Evolutionary conservation across 805 yeast species (phyloP).

Genomic region (Alloascoidea hylecoeti): DNA sequence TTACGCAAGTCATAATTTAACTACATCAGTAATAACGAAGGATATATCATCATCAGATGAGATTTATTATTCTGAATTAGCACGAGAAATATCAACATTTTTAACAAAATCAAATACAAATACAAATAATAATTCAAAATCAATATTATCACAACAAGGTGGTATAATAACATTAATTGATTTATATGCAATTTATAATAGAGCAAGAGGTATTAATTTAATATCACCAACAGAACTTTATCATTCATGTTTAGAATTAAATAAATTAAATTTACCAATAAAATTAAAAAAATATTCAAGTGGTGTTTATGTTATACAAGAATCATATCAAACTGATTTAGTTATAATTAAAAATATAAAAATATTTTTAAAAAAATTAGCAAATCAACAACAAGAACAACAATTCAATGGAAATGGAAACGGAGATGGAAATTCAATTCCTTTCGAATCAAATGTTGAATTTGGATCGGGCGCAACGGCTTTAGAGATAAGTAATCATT

Average conservation of each 20-base stretch:
- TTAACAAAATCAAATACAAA: slow-evolving; percentile 14
- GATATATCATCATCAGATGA: slow-evolving; percentile 20
- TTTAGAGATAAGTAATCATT: slow-evolving; percentile 28
- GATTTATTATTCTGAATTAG: slow-evolving; percentile 36
- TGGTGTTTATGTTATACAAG: slow-evolving; percentile 27
- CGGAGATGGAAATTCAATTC: no score
- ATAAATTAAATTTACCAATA: slow-evolving; percentile 42
- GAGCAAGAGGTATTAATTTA: slow-evolving; percentile 50
- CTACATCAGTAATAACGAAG: slow-evolving; percentile 16
- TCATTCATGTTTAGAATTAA: slow-evolving; percentile 45
- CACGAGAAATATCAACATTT: slow-evolving; percentile 72
- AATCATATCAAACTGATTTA: slow-evolving; percentile 19
- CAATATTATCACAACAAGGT: slow-evolving; percentile 31
- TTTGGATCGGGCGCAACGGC: slow-evolving; percentile 11
- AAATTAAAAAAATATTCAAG: slow-evolving; percentile 22
- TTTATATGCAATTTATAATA: slow-evolving; percentile 47
- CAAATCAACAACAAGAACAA: neutral
- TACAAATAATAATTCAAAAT: neutral
- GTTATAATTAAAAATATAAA: slow-evolving; percentile 21
- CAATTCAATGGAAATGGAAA: neutral
- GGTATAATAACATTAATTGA: slow-evolving; percentile 52
- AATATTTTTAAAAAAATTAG: neutral
- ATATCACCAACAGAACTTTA: slow-evolving; percentile 57
- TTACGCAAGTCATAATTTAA: slow-evolving; percentile 6
- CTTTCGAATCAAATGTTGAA: neutral